Evolutionary conservation across 2,329 filamentous ascomycete genomes (phyloP).

Genomic region (Neofusicoccum sp.): DNA sequence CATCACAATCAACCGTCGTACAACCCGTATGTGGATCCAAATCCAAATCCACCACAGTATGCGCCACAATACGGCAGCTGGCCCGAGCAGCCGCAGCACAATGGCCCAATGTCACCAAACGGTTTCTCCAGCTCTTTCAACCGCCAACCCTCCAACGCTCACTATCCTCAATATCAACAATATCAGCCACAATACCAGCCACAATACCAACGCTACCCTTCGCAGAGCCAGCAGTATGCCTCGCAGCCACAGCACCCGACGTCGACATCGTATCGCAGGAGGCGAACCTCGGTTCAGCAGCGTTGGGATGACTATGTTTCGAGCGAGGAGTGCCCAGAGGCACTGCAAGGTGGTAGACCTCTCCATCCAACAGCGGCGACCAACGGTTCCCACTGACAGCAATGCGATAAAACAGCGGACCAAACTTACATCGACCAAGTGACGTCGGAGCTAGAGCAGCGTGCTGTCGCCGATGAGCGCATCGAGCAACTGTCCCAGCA

Average conservation of each 20-base stretch:
- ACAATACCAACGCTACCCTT: neutral
- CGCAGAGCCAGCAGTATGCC: neutral
- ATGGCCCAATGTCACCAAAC: neutral
- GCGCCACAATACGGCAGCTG: constrained; percentile 9
- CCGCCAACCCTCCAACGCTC: neutral
- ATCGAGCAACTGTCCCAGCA: constrained; percentile 1
- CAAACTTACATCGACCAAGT: constrained; percentile 9
- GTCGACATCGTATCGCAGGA: neutral
- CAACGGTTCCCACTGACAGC: neutral
- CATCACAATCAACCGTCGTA: constrained; percentile 14
- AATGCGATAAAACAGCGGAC: neutral
- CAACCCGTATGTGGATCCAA: neutral
- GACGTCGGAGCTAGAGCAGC: constrained; percentile 10
- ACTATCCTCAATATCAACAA: neutral
- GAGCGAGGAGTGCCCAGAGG: constrained; percentile 11
- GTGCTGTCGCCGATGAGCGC: constrained; percentile 10
- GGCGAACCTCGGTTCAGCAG: constrained; percentile 9
- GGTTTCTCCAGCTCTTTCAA: constrained; percentile 5
- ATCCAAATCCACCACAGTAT: constrained; percentile 10
- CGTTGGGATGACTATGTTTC: constrained; percentile 18
- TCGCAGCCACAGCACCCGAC: neutral
- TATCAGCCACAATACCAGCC: neutral
- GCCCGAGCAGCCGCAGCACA: neutral
- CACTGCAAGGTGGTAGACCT: constrained; percentile 14
- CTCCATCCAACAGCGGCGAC: neutral